These are phyloP conservation scores for Aspergillus funiculosus DNA, from an alignment of 495 filamentous ascomycete species.

Conservation along the genomic window DNA sequence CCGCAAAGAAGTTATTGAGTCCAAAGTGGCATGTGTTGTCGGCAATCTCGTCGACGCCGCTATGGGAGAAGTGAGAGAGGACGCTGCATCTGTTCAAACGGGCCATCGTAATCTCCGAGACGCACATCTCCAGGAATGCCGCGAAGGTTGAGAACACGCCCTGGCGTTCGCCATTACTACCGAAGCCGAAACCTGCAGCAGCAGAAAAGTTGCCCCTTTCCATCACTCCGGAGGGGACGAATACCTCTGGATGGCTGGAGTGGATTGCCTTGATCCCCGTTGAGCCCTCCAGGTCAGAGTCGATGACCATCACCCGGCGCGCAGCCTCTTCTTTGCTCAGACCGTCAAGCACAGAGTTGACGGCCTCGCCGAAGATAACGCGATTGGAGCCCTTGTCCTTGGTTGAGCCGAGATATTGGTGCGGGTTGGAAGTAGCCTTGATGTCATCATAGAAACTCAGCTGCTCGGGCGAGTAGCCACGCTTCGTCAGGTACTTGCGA, in stretches of 20 bases:
- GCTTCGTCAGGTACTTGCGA: constrained; percentile 36
- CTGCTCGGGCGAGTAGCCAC: constrained; percentile 31
- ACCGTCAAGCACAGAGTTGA: constrained; percentile 33
- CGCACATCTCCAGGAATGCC: constrained; percentile 38
- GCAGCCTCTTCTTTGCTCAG: constrained; percentile 35
- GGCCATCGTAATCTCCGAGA: constrained; percentile 41
- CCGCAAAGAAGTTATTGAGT: constrained; percentile 39
- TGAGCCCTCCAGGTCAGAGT: constrained; percentile 38
- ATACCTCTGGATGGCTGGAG: constrained; percentile 32
- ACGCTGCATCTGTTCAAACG: constrained; percentile 38
- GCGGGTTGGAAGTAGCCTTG: constrained; percentile 32
- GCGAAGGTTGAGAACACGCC: constrained; percentile 41
- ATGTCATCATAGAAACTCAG: constrained; percentile 39
- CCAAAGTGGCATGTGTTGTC: constrained; percentile 43
- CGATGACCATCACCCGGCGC: constrained; percentile 40
- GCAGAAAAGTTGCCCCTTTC: constrained; percentile 40
- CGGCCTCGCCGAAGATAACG: constrained; percentile 35
- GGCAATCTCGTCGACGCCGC: constrained; percentile 39
- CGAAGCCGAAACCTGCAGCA: constrained; percentile 37
- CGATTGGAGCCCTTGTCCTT: constrained; percentile 36
- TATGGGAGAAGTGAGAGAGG: constrained; percentile 38
- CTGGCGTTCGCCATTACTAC: constrained; percentile 35
- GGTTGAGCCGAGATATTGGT: constrained; percentile 29
- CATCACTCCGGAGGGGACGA: constrained; percentile 35
- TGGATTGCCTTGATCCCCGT: constrained; percentile 37